These are phyloP conservation scores for Lentithecium fluviatile DNA, from an alignment of 495 filamentous ascomycete species.

Conservation along the genomic window DNA sequence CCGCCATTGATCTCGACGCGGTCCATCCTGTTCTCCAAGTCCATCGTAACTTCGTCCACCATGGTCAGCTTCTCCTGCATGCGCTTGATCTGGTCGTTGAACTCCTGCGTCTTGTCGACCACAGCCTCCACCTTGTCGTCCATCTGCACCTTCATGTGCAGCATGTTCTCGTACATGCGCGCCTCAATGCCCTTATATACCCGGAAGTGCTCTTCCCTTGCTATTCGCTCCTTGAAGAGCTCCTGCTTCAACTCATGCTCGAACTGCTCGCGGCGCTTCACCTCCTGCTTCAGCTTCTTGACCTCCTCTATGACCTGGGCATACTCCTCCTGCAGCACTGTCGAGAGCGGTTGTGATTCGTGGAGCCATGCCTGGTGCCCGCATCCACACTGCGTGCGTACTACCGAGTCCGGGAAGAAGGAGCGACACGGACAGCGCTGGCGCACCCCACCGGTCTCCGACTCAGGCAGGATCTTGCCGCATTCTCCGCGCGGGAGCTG, in stretches of 20 bases:
- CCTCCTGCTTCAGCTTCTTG: constrained; percentile 29
- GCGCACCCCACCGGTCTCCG: constrained; percentile 25
- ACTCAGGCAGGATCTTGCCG: constrained; percentile 36
- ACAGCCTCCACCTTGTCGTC: constrained; percentile 40
- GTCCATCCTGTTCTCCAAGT: constrained; percentile 37
- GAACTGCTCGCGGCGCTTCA: constrained; percentile 21
- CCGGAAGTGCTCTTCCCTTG: constrained; percentile 28
- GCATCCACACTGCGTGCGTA: constrained; percentile 41
- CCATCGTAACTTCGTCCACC: constrained; percentile 38
- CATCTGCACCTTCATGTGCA: constrained; percentile 32
- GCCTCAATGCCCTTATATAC: constrained; percentile 26
- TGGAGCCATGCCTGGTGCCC: constrained; percentile 45
- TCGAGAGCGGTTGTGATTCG: constrained; percentile 28
- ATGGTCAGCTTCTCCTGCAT: constrained; percentile 31
- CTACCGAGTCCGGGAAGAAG: constrained; percentile 32
- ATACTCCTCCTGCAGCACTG: constrained; percentile 34
- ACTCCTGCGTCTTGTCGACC: constrained; percentile 37
- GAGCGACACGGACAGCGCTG: constrained; percentile 41
- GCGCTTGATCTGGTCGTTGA: constrained; percentile 33
- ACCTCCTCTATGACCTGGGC: constrained; percentile 30
- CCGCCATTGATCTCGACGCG: constrained; percentile 21
- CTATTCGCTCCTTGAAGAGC: constrained; percentile 25
- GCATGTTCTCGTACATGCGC: constrained; percentile 35
- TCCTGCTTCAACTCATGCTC: constrained; percentile 34
- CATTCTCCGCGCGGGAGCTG: constrained; percentile 41